Evolutionary conservation across 805 yeast species (phyloP).

Genomic region (Pichia gijzeniarum): DNA sequence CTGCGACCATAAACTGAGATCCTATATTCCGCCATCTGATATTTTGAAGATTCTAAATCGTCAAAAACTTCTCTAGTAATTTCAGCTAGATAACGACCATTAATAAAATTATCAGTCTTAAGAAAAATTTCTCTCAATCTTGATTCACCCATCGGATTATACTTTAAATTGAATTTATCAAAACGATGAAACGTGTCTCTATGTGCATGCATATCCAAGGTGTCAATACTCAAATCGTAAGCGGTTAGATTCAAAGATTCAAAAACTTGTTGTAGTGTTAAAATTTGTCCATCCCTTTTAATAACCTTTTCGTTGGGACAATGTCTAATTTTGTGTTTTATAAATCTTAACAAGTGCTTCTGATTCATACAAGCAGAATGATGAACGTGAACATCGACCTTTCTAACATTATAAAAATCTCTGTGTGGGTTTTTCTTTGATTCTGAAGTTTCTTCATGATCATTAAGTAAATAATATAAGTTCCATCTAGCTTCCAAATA

Average conservation of each 20-base stretch:
- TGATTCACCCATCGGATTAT: slow-evolving; percentile 97
- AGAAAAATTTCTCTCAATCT: slow-evolving; percentile 92
- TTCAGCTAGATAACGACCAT: slow-evolving; percentile 88
- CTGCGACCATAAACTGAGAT: slow-evolving; percentile 92
- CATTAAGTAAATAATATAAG: slow-evolving; percentile 78
- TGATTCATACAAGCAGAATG: slow-evolving; percentile 99
- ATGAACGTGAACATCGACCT: slow-evolving; percentile 97
- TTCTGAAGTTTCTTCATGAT: slow-evolving; percentile 85
- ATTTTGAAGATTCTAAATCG: slow-evolving; percentile 90
- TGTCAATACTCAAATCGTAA: slow-evolving; percentile 91
- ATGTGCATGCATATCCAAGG: slow-evolving; percentile 99
- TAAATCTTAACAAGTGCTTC: slow-evolving; percentile 88
- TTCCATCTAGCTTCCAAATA: slow-evolving; percentile 97
- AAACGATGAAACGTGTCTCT: slow-evolving; percentile 96
- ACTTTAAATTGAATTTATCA: slow-evolving; percentile 94
- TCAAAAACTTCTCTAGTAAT: slow-evolving; percentile 88
- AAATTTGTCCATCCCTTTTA: slow-evolving; percentile 82
- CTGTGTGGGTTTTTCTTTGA: slow-evolving; percentile 93
- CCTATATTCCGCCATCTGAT: slow-evolving; percentile 96
- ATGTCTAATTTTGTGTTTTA: slow-evolving; percentile 88
- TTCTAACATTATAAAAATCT: slow-evolving; percentile 93
- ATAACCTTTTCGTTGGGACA: slow-evolving; percentile 85
- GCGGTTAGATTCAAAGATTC: slow-evolving; percentile 87
- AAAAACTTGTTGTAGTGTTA: slow-evolving; percentile 86
- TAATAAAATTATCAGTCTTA: slow-evolving; percentile 88